Evolutionary conservation across 371 early-diverging fungal genomes (phyloP).

Genomic region (Mucor velutinosus): DNA sequence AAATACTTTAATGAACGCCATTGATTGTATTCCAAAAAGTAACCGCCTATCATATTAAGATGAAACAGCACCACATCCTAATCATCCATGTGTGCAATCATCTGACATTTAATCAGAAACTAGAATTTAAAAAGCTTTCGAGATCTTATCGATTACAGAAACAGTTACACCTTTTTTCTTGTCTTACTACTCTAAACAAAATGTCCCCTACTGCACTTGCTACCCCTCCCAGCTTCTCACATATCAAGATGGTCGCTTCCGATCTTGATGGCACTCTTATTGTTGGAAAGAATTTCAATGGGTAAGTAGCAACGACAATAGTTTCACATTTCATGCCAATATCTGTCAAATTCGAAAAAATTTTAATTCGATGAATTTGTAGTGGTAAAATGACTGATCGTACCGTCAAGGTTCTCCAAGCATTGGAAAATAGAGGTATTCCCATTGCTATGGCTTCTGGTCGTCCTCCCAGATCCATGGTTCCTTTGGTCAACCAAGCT

Average conservation of each 20-base stretch:
- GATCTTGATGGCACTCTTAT: constrained; percentile 46
- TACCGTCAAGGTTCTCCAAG: constrained; percentile 32
- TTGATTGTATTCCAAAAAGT: too few species aligned
- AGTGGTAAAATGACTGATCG: constrained; percentile 29
- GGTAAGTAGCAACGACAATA: constrained; percentile 14
- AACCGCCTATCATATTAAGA: neutral
- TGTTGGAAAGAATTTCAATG: constrained; percentile 20
- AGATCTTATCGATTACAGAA: neutral
- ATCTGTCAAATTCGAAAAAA: neutral
- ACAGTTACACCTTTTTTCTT: neutral
- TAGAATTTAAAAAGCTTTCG: neutral
- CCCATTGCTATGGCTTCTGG: constrained; percentile 44
- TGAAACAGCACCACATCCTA: neutral
- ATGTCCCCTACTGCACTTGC: constrained; percentile 9
- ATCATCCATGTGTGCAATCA: neutral
- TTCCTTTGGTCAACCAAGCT: constrained; percentile 34
- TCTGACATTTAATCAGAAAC: constrained; percentile 3
- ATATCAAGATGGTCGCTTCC: constrained; percentile 39
- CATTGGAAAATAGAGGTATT: constrained; percentile 32
- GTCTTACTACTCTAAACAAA: neutral
- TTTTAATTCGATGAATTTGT: neutral
- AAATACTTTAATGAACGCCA: too few species aligned
- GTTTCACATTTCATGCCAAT: neutral
- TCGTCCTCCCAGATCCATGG: constrained; percentile 39
- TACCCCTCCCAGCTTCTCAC: constrained; percentile 7